A percentile compares a stretch with the other conserved stretches of the same genome.
Evolutionary conservation across 768 basidiomycete genomes (phyloP).

Genomic region (Clitopilus hobsonii): DNA sequence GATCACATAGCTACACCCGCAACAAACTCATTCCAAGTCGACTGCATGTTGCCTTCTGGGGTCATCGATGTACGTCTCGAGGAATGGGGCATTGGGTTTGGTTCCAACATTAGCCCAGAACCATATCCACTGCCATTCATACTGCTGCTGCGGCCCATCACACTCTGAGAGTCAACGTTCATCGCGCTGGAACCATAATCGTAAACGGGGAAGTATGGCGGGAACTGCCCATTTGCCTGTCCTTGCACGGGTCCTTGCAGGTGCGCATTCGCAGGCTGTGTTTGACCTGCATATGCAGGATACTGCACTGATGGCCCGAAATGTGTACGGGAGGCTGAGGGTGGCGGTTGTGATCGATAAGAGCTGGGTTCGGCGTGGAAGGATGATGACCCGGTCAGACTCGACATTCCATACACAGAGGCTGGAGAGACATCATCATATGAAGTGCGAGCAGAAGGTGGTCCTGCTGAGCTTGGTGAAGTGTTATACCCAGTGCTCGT

Average conservation of each 20-base stretch:
- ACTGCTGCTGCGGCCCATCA: constrained; percentile 5
- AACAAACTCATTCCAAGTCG: constrained; percentile 65
- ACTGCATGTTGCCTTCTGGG: constrained; percentile 57
- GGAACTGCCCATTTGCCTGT: constrained; percentile 30
- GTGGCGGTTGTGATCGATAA: constrained; percentile 22
- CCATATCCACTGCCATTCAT: constrained; percentile 17
- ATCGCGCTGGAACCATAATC: constrained; percentile 50
- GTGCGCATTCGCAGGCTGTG: constrained; percentile 10
- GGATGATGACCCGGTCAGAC: constrained; percentile 23
- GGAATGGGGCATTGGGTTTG: constrained; percentile 30
- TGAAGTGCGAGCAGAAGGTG: constrained; percentile 8
- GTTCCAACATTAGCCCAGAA: constrained; percentile 32
- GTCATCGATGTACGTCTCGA: constrained; percentile 46
- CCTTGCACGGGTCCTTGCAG: constrained; percentile 7
- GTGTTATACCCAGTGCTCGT: constrained; percentile 9
- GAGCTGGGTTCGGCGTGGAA: constrained; percentile 30
- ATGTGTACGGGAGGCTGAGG: constrained; percentile 8
- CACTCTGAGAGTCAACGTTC: constrained; percentile 13
- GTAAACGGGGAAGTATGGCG: constrained; percentile 73
- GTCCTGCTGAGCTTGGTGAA: constrained; percentile 4
- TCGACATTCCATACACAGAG: constrained; percentile 42
- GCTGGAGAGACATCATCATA: constrained; percentile 35
- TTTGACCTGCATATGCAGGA: constrained; percentile 17
- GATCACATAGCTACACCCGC: constrained; percentile 33
- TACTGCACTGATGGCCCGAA: constrained; percentile 9